Evolutionary conservation across 169 alveolate species (phyloP).

Genomic region (Cryptosporidium baileyi): DNA sequence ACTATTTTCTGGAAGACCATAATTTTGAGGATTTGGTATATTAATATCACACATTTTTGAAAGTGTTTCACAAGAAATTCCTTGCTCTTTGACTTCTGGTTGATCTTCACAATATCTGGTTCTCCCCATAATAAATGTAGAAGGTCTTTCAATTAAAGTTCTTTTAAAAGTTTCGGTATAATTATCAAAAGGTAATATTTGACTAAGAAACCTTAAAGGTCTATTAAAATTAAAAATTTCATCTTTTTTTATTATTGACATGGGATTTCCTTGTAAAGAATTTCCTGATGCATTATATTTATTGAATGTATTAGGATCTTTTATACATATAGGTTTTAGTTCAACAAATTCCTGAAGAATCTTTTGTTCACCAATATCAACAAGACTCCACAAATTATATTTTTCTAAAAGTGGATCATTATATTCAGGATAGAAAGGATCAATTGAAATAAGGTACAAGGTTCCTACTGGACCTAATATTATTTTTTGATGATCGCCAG

Average conservation of each 20-base stretch:
- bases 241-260: not conserved
- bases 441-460: slow-evolving; percentile 34
- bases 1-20: slow-evolving; percentile 71
- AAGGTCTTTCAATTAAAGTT: slow-evolving; percentile 1
- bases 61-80: slow-evolving; percentile 24
- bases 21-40: slow-evolving; percentile 40
- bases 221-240: not conserved
- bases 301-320: not conserved
- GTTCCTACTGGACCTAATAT: slow-evolving; percentile 63
- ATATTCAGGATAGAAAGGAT: slow-evolving; percentile 31
- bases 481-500: slow-evolving; percentile 52
- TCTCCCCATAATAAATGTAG: slow-evolving; percentile 26
- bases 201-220: slow-evolving; percentile 18
- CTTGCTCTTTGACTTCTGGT: slow-evolving; percentile 42
- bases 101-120: slow-evolving; percentile 52
- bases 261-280: not conserved
- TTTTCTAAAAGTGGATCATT: slow-evolving; percentile 27
- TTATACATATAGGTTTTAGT: not conserved
- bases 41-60: slow-evolving; percentile 27
- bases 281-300: not conserved
- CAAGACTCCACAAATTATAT: slow-evolving; percentile 35
- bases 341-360: slow-evolving; percentile 44
- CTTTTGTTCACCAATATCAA: slow-evolving; percentile 29
- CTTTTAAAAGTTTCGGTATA: not conserved
- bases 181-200: not conserved